These are phyloP conservation scores for Logfia minima DNA, from an alignment of 129 eudicot genomes.

Conservation along the genomic window DNA sequence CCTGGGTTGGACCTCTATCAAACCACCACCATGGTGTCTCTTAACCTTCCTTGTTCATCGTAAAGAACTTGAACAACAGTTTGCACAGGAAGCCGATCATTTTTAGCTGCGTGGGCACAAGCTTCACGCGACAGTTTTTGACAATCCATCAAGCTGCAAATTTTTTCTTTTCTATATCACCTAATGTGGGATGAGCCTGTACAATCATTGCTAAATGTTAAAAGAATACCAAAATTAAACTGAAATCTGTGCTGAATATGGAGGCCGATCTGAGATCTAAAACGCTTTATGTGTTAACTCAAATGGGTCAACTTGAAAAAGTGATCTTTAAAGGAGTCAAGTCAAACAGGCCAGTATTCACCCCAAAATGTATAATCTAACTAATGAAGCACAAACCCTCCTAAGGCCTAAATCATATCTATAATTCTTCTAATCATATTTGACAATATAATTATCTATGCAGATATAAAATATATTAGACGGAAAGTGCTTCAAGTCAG, in stretches of 20 bases:
- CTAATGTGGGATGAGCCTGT: slow-evolving; percentile 86
- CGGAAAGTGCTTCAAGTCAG: neutral
- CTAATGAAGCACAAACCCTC: neutral
- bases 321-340: neutral
- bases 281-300: neutral
- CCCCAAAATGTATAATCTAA: neutral
- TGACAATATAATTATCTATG: neutral
- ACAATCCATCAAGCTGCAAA: slow-evolving; percentile 96
- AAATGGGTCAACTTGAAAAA: neutral
- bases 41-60: slow-evolving; percentile 84
- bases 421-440: neutral
- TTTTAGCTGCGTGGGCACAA: slow-evolving; percentile 97
- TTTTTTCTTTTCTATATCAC: slow-evolving; percentile 70
- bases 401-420: neutral
- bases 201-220: slow-evolving; percentile 1
- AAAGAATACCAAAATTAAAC: neutral
- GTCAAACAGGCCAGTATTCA: neutral
- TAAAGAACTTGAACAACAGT: slow-evolving; percentile 94
- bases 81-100: slow-evolving; percentile 86
- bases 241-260: neutral
- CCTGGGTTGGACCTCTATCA: slow-evolving; percentile 31
- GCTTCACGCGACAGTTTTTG: slow-evolving; percentile 93
- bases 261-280: neutral
- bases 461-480: no score
- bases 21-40: slow-evolving; percentile 51